Evolutionary conservation across 2,329 filamentous ascomycete genomes (phyloP), one percentile per base, ranked within the genome.

Genomic region (Diaporthe citrichinensis): DNA sequence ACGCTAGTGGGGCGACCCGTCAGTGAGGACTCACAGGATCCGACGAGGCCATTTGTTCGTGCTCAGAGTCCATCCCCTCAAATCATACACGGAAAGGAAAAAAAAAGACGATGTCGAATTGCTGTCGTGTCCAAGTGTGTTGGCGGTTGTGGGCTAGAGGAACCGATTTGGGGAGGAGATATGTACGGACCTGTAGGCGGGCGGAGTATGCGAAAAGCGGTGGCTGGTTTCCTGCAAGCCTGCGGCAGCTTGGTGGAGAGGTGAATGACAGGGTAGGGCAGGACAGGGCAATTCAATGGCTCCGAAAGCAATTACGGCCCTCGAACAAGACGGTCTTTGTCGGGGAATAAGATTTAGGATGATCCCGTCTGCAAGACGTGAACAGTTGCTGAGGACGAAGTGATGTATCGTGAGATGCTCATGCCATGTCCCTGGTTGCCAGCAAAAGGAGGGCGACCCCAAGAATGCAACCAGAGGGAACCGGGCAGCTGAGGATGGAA

Each of bases 1-100:
- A 55, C 49, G 65, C 65, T 69, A 69, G 65, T 73, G 71, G 71
- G 71, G 46, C 41, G 39, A 25, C 44, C 41, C 34, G 51, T 53
- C 71, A 73, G 51, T 55, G 31, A 59, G 34, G 62, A 74, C 75
- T 68, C 67, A 76, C 75, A 57, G 75, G 58, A 68, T 72, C 72
- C 53, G 72, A 68, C 31, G 67, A 74, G 67, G 68, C 72, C 75
- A 76, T 72, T 55, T 61, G 59, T 61, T 31, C 39, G 51, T 39
- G 41, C 31, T 57, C 75, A 41, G 31, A 44, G 14, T 44, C 41
- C 68, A 57, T 74, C 46, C 58, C 58, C 51, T 76, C 51, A 61
- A 34, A 59, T 72, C 67, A 55, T 72, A 57, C 58, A 72, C n/a
- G 17, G 53, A 15, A 34, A 49, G 15, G 12, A 53, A 39, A 58